These are phyloP conservation scores for Incumbomyces lentus DNA, from an alignment of 2,329 filamentous ascomycete genomes.

Conservation along the genomic window DNA sequence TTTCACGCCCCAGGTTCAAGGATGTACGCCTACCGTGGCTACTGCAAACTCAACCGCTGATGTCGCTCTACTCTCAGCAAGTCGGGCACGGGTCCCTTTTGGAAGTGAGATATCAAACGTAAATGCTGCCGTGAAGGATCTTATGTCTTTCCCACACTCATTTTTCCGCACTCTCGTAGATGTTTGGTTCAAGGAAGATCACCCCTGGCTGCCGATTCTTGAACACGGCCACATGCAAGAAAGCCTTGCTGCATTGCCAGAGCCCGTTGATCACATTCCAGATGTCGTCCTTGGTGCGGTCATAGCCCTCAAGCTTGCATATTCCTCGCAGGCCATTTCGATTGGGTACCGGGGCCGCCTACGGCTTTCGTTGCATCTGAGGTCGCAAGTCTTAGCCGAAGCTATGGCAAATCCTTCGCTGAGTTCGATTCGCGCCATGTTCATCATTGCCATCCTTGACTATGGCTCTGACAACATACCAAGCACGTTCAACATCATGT, in stretches of 20 bases:
- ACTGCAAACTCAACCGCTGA: no score
- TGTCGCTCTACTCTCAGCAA: no score
- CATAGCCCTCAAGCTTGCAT: conserved; percentile 15
- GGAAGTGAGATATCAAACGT: conserved; percentile 6
- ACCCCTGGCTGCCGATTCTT: conserved; percentile 30
- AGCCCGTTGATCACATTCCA: conserved; percentile 14
- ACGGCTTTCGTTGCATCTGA: conserved; percentile 15
- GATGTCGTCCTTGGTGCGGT: conserved; percentile 20
- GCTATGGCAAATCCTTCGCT: conserved; percentile 18
- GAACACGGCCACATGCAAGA: conserved; percentile 13
- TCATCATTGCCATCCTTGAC: conserved; percentile 19
- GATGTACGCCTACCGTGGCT: no score
- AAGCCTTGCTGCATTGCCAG: conserved; percentile 11
- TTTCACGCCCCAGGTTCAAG: no score
- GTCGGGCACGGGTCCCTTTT: no score
- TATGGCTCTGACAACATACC: conserved; percentile 20
- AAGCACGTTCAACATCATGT: conserved; percentile 18
- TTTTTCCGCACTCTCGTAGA: conserved; percentile 21
- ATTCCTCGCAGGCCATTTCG: conserved; percentile 20
- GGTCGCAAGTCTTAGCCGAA: conserved; percentile 17
- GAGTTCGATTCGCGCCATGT: conserved; percentile 17
- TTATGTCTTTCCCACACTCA: conserved; percentile 14
- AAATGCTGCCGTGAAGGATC: conserved; percentile 16
- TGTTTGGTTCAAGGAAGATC: conserved; percentile 29
- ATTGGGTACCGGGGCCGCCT: conserved; percentile 18